Base-by-base conservation (phyloP, 73 alveolate genomes). In the Diophrys appendiculata region DNA sequence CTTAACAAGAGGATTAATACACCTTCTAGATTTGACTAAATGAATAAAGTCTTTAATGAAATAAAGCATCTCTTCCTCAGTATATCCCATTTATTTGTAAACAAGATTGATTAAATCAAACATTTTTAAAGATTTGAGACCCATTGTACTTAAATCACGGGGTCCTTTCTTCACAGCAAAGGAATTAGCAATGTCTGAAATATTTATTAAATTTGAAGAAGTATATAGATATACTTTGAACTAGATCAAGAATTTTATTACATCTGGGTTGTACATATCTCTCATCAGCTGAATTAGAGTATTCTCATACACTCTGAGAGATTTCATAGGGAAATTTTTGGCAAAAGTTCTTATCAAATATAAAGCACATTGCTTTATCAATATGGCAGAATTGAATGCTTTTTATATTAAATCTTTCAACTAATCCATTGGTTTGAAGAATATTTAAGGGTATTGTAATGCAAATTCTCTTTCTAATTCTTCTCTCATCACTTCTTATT, bases 231-330 rank as follows among this genome's bases (percentile, higher is more conserved):
- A 43, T 18, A 43, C 60, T 43, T 43, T 43, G 18, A 43, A 43
- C 18, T 43, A 43, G 60, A 43, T 18, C 18, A 43, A 43, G 60
- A 43, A 43, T 43, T 5, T 43, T 5, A 43, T 43, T 18, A 43
- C 60, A 43, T 43, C 60, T 43, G 60, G 60, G 60, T 43, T 43
- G 60, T 43, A 43, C 60, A 43, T 43, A 43, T 43, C 60, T 43
- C 60, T 43, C n/a, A 43, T 43, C 18, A 43, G 18, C 18, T 43
- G 60, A 18, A 43, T 18, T 11, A 43, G 60, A 11, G 60, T 43
- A 43, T 43, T 43, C 60, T 43, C 60, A 43, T 43, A 43, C 60
- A 43, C 60, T 43, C 18, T 43, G 5, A 43, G 18, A 43, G 5
- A 43, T 18, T 18, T 43, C n/a, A 43, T 11, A 11, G 60, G 60